These are phyloP conservation scores for Mycena belliarum DNA, from an alignment of 768 basidiomycete species.

Conservation along the genomic window DNA sequence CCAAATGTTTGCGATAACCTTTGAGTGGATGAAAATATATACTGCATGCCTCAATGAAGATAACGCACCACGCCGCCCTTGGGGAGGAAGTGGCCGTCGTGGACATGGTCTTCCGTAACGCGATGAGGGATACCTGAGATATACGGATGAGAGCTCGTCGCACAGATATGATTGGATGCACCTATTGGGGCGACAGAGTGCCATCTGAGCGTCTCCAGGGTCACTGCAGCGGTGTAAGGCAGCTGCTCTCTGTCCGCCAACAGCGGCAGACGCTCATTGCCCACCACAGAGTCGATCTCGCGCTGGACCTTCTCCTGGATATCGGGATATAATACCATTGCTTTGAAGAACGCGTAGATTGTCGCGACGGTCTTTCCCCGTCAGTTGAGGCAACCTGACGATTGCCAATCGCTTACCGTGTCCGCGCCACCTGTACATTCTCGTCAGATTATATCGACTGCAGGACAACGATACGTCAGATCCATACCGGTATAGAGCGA, in stretches of 20 bases:
- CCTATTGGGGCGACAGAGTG: conserved; percentile 36
- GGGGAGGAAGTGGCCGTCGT: conserved; percentile 45
- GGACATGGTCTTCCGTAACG: conserved; percentile 42
- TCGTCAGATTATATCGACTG: too few relatives aligned
- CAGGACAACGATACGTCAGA: too few relatives aligned
- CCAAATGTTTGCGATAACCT: conserved; percentile 38
- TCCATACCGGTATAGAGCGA: conserved; percentile 43
- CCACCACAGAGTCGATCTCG: conserved; percentile 45
- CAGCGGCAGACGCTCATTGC: conserved; percentile 38
- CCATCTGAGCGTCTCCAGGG: conserved; percentile 40
- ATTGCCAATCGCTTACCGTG: conserved; percentile 28
- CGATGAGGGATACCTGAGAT: conserved; percentile 39
- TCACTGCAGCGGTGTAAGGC: conserved; percentile 43
- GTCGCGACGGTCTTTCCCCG: conserved; percentile 37
- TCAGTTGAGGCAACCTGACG: background rate
- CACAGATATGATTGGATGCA: conserved; percentile 4
- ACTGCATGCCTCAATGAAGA: background rate
- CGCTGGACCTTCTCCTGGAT: conserved; percentile 38
- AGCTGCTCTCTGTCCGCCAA: conserved; percentile 38
- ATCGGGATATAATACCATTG: conserved; percentile 40
- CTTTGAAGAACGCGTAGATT: conserved; percentile 41
- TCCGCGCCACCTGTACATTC: conserved; percentile 38
- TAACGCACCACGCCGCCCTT: conserved; percentile 33
- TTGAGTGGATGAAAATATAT: background rate
- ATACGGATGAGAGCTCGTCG: conserved; percentile 14